Evolutionary conservation across 1,284 basidiomycete genomes (phyloP).

Genomic region (Ceratobasidium sp.): DNA sequence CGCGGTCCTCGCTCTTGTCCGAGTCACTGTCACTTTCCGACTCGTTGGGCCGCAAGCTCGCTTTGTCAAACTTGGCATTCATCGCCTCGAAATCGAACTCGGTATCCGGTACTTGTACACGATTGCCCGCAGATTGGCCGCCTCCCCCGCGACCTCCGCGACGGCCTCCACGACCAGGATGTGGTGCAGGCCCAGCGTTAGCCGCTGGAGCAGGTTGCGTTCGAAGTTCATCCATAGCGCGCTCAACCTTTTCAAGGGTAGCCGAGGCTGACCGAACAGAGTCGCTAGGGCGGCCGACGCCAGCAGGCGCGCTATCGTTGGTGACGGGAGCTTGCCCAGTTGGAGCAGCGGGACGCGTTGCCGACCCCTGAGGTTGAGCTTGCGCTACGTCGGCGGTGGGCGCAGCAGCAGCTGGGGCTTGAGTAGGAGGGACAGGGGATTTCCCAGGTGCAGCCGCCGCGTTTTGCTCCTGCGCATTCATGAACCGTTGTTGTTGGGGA

Average conservation of each 20-base stretch:
- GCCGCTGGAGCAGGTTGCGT: constrained; percentile 56
- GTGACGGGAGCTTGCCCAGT: not conserved
- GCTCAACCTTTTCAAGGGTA: constrained; percentile 80
- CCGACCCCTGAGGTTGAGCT: constrained; percentile 16
- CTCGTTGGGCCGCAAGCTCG: constrained; percentile 58
- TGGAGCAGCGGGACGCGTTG: not conserved
- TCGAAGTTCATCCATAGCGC: constrained; percentile 78
- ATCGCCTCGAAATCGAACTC: constrained; percentile 81
- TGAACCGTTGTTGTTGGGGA: constrained; percentile 29
- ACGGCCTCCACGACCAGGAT: constrained; percentile 53
- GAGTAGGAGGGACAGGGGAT: constrained; percentile 11
- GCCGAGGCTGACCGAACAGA: constrained; percentile 75
- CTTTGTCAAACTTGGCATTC: constrained; percentile 81
- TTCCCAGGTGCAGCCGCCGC: constrained; percentile 18
- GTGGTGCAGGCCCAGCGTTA: constrained; percentile 12
- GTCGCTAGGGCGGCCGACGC: constrained; percentile 31
- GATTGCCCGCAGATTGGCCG: constrained; percentile 47
- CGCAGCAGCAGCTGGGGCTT: constrained; percentile 41
- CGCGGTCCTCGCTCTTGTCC: constrained; percentile 46
- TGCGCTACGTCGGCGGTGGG: constrained; percentile 53
- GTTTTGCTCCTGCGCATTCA: constrained; percentile 27
- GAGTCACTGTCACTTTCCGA: constrained; percentile 46
- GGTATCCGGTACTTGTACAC: constrained; percentile 63
- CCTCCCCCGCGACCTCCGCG: constrained; percentile 52
- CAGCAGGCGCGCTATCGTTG: not conserved